A percentile compares a stretch with the other conserved stretches of the same genome.
phyloP scores from a whole-genome alignment of 768 basidiomycete species.

The Lactarius hengduanensis region DNA sequence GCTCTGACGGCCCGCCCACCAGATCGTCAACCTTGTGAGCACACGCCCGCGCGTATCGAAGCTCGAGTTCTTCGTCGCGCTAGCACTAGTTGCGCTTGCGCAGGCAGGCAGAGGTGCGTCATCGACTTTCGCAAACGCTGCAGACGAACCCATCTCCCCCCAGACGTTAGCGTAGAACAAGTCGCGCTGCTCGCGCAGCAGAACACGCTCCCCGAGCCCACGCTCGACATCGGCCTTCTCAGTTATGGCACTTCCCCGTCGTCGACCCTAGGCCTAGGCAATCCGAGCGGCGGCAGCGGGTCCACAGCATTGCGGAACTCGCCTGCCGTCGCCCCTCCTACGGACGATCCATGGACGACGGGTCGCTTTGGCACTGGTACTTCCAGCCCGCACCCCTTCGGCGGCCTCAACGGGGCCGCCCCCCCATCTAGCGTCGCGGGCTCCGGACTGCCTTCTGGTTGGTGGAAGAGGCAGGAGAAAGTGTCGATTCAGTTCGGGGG shows the following conservation, averaged over 20 bases:
- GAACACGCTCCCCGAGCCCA: conserved; percentile 74
- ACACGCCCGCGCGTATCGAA: conserved; percentile 77
- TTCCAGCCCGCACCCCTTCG: neutral
- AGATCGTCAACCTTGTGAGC: conserved; percentile 92
- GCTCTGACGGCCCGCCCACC: neutral
- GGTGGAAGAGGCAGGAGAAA: conserved; percentile 84
- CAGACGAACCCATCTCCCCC: neutral
- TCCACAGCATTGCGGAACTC: neutral
- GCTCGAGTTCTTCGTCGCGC: conserved; percentile 87
- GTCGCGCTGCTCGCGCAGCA: conserved; percentile 74
- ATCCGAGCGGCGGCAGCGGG: neutral
- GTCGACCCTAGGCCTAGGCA: conserved; percentile 28
- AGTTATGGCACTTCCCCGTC: conserved; percentile 45
- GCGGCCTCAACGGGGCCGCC: conserved; percentile 41
- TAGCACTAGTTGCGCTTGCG: conserved; percentile 84
- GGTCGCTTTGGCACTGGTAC: conserved; percentile 15
- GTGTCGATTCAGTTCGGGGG: conserved; percentile 73
- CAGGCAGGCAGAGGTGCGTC: conserved; percentile 73
- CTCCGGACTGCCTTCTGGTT: conserved; percentile 70
- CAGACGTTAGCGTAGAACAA: conserved; percentile 81
- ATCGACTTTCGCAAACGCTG: neutral
- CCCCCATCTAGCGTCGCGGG: conserved; percentile 62
- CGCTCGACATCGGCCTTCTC: conserved; percentile 60
- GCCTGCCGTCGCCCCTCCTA: neutral
- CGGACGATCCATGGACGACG: conserved; percentile 23